Evolutionary conservation across 768 basidiomycete genomes (phyloP).

Genomic region (Suillus bovinus): DNA sequence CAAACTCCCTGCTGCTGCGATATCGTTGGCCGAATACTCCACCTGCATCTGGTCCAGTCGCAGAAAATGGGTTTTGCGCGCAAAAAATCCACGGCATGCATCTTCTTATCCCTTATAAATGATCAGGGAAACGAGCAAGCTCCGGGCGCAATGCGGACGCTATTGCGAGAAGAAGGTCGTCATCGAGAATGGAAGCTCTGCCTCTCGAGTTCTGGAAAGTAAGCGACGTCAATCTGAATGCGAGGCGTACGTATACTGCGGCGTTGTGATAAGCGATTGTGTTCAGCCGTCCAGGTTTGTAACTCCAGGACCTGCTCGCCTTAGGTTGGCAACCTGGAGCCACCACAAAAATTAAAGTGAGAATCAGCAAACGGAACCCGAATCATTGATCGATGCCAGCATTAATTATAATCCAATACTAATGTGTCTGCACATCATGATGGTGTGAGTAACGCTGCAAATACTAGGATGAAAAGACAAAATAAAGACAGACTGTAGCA

Average conservation of each 20-base stretch:
- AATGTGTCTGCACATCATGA: not conserved
- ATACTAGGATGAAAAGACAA: not conserved
- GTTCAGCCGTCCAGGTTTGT: not conserved
- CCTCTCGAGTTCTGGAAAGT: not conserved
- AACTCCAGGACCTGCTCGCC: not conserved
- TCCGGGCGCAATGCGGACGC: not conserved
- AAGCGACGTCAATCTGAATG: not conserved
- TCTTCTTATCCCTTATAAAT: not conserved
- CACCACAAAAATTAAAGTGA: not conserved
- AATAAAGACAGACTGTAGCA: constrained; percentile 2
- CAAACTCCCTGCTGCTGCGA: not conserved
- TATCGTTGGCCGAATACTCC: not conserved
- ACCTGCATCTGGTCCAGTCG: not conserved
- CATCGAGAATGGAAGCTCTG: not conserved
- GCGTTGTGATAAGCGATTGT: not conserved
- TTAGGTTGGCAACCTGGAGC: not conserved
- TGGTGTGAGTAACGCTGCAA: not conserved
- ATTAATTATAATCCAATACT: constrained; percentile 1
- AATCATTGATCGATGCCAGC: not conserved
- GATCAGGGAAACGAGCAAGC: not conserved
- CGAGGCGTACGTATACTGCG: not conserved
- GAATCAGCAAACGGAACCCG: not conserved
- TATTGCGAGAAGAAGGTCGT: not conserved
- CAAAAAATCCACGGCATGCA: not conserved
- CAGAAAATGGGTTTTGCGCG: not conserved